Evolutionary conservation across 371 early-diverging fungal species (phyloP).

Genomic region (Entomophthora muscae): DNA sequence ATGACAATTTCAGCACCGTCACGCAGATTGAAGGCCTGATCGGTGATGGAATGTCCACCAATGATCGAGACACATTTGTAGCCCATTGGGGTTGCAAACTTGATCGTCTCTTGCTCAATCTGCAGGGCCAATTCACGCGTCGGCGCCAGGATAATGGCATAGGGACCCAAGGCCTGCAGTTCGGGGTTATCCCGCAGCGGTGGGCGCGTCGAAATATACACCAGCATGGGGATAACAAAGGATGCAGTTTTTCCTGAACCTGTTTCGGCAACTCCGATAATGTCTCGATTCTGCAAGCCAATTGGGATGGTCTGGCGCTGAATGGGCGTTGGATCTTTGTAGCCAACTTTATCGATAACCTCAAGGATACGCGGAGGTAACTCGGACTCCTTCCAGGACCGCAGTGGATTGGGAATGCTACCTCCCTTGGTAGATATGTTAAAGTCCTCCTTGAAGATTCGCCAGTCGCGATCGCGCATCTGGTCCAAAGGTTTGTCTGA

Average conservation of each 20-base stretch:
- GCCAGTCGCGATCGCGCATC: conserved; percentile 96
- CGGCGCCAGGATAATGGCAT: conserved; percentile 85
- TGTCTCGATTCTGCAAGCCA: conserved; percentile 76
- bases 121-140: conserved; percentile 94
- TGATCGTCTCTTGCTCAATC: conserved; percentile 59
- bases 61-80: conserved; percentile 77
- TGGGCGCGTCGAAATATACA: conserved; percentile 66
- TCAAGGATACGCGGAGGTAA: conserved; percentile 44
- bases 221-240: conserved; percentile 90
- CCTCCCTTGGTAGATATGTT: conserved; percentile 88
- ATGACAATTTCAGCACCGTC: conserved; percentile 88
- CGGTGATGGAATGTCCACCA: conserved; percentile 81
- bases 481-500: conserved; percentile 73
- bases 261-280: conserved; percentile 97
- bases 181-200: conserved; percentile 33
- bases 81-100: conserved; percentile 65
- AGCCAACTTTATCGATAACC: conserved; percentile 63
- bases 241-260: conserved; percentile 96
- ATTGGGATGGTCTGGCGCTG: conserved; percentile 96
- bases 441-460: conserved; percentile 96
- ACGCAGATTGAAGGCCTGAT: conserved; percentile 66
- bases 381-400: conserved; percentile 73
- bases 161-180: conserved; percentile 70
- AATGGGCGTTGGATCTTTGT: conserved; percentile 93
- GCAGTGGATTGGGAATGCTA: conserved; percentile 78